phyloP scores from a whole-genome alignment of 2,329 filamentous ascomycete species.

The Blumeria hordei region DNA sequence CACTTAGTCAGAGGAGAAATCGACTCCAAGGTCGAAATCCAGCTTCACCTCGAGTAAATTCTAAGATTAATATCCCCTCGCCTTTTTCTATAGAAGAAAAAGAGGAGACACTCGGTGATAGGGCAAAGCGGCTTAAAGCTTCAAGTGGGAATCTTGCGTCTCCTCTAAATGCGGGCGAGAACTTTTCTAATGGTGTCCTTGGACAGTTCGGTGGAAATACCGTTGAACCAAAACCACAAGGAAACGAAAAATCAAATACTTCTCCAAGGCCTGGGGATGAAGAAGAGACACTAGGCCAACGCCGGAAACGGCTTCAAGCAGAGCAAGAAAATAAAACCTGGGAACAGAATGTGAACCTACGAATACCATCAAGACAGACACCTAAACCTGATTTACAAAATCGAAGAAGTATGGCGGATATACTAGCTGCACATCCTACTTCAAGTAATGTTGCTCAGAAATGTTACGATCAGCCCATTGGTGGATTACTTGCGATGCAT shows the following conservation, averaged over 20 bases:
- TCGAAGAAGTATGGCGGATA: constrained; percentile 19
- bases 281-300: constrained; percentile 59
- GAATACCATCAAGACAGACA: constrained; percentile 2
- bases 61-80: constrained; percentile 9
- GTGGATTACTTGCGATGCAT: constrained; percentile 13
- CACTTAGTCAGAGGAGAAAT: constrained; percentile 18
- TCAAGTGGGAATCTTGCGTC: constrained; percentile 14
- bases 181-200: constrained; percentile 47
- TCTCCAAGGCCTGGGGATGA: constrained; percentile 23
- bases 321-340: constrained; percentile 38
- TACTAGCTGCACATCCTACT: constrained; percentile 27
- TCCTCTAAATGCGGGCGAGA: constrained; percentile 29
- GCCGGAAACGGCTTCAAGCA: constrained; percentile 47
- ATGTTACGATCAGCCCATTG: constrained; percentile 8
- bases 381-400: constrained; percentile 7
- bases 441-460: constrained; percentile 8
- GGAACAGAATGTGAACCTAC: constrained; percentile 20
- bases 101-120: constrained; percentile 41
- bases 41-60: constrained; percentile 8
- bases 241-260: constrained; percentile 13
- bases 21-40: constrained; percentile 11
- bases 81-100: constrained; percentile 17
- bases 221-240: constrained; percentile 14
- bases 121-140: constrained; percentile 38
- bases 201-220: constrained; percentile 32